Base-by-base conservation (phyloP, 2,329 filamentous ascomycete genomes). In the Colletotrichum musicola region DNA sequence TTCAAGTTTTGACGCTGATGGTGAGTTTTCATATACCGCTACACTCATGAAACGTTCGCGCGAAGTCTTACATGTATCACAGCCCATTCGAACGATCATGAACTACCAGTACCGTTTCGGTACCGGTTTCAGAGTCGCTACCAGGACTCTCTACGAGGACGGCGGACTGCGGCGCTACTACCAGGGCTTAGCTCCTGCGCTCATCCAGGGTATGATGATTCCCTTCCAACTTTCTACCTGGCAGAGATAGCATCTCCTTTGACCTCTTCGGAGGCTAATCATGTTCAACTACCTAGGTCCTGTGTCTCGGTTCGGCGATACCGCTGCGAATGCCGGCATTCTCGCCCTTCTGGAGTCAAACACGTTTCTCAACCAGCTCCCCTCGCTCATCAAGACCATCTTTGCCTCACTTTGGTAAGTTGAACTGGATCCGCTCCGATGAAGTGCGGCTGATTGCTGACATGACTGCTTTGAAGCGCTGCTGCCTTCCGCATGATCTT, bases 81-180 rank as follows among this genome's bases (percentile, higher is more conserved):
- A 85, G 83, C 83, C 83, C 4, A 74, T 85, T 4, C 79, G 83
- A 5, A 85, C 83, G 0, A 82, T 85, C 13, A 85, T 85, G 83
- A 85, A 85, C 73, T 85, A 85, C 51, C 83, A 85, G 68, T 85
- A 85, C 61, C 83, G 83, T 2, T 82, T 81, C 46, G 83, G 83
- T 1, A 79, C 77, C 0, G 77, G 80, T 0, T 84, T 85, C 62
- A 78, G 76, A 3, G 58, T 71, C 1, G 82, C 83, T 0, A 80
- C 78, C 1, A 71, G 74, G 16, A 83, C 80, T 0, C 76, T 85
- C 2, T 83, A 83, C 61, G 71, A 75, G 0, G 79, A 83, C 6
- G 81, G 83, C 3, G 82, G 82, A 0, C 61, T 82, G 42, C 69
- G 80, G 0, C 76, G 83, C 9, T 85, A 84, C 56, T 85, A 85